These are phyloP conservation scores for Lasiosphaeria hispida DNA, from an alignment of 495 filamentous ascomycete genomes.

Conservation along the genomic window DNA sequence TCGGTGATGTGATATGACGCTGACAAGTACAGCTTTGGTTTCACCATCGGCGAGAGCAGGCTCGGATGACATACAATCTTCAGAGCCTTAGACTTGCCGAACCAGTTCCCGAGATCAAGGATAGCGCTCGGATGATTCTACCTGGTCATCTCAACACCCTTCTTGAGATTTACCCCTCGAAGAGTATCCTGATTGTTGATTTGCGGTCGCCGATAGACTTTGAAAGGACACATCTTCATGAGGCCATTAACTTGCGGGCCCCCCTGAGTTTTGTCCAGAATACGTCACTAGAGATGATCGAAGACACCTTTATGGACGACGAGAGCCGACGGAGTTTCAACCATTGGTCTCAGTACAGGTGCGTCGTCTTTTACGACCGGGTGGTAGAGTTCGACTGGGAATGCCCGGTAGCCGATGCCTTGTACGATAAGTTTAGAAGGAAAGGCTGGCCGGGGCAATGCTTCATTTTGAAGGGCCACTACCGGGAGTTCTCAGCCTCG, in stretches of 20 bases:
- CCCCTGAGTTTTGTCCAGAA: slow-evolving; percentile 40
- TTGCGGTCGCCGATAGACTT: slow-evolving; percentile 43
- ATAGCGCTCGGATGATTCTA: slow-evolving; percentile 42
- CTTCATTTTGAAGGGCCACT: slow-evolving; percentile 50
- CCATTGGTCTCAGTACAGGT: slow-evolving; percentile 43
- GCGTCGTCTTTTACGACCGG: slow-evolving; percentile 49
- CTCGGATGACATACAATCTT: slow-evolving; percentile 37
- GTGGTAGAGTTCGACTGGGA: slow-evolving; percentile 47
- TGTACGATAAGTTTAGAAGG: slow-evolving; percentile 38
- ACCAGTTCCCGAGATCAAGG: slow-evolving; percentile 21
- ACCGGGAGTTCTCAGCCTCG: slow-evolving; percentile 45
- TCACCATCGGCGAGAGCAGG: slow-evolving; percentile 42
- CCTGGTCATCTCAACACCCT: slow-evolving; percentile 47
- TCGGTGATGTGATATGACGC: neutral
- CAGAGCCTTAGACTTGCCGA: slow-evolving; percentile 36
- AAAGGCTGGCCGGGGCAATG: slow-evolving; percentile 45
- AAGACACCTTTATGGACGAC: slow-evolving; percentile 44
- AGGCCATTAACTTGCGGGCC: slow-evolving; percentile 47
- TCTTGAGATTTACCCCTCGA: slow-evolving; percentile 44
- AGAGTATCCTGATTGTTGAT: slow-evolving; percentile 44
- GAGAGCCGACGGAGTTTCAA: slow-evolving; percentile 42
- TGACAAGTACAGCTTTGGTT: slow-evolving; percentile 39
- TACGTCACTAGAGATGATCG: slow-evolving; percentile 48
- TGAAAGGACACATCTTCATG: slow-evolving; percentile 45
- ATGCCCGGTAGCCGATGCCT: slow-evolving; percentile 41